Evolutionary conservation across 2,329 filamentous ascomycete species (phyloP), one percentile per base, ranked within the genome.

Genomic region (Talaromyces sp.): DNA sequence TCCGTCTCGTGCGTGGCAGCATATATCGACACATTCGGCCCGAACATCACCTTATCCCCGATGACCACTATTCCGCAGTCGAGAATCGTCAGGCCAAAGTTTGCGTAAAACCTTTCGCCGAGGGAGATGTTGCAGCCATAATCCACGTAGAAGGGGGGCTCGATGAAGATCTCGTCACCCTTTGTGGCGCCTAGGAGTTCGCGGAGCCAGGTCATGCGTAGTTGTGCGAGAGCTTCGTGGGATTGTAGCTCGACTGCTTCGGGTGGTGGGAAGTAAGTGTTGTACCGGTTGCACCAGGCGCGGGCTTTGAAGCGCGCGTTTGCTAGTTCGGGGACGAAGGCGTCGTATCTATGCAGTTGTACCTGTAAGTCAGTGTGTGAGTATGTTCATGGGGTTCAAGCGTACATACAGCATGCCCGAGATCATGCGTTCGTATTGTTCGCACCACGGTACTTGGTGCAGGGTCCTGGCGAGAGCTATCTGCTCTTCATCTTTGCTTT

Each of bases 51-150:
- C 1, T 82, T 72, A 22, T 84, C 78, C 0, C 84, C 84, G 37
- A 86, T 84, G 0, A 78, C 83, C 3, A 86, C 81, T 0, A 85
- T 72, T 3, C 79, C 80, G 37, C 81, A 85, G 69, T 86, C 84
- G 10, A 86, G 72, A 33, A 86, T 81, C 0, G 80, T 69, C 31
- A 86, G 81, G 70, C 66, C 66, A 39, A 66, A 67, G 50, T 67
- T 67, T 11, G 85, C 81, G 69, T 88, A 90, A 71, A 89, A 88
- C 9, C 81, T 76, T 47, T 85, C 78, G 6, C 87, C 87, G 0
- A 89, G 77, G 3, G 76, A 79, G 66, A 89, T 83, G 69, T 89
- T 90, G 75, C 84, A 87, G 3, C 87, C 87, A 65, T 90, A 89
- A 72, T 90, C 87, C 41, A 89, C 79, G 60, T 78, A 79, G 57